Percentiles rank a stretch among this genome's conserved stretches.
Evolutionary conservation across 2,329 filamentous ascomycete species (phyloP).

Genomic region (Plenodomus tracheiphilus): DNA sequence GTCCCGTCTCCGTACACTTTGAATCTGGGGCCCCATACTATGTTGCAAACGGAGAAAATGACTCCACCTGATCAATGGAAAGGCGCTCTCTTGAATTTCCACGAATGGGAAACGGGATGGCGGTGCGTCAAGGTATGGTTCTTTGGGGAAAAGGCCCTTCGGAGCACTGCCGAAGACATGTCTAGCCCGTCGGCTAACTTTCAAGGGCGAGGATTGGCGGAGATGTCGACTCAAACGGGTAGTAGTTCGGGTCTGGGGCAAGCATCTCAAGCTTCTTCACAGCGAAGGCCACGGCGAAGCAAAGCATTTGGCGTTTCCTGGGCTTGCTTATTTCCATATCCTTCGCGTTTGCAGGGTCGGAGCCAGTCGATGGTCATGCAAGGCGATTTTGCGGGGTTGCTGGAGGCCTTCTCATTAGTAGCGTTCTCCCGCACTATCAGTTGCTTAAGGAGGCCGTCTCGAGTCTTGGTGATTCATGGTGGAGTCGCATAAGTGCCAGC

Average conservation of each 20-base stretch:
- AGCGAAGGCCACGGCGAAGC: conserved; percentile 10
- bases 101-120: conserved; percentile 25
- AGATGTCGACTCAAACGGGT: conserved; percentile 13
- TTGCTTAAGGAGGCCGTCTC: neutral
- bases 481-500: conserved; percentile 4
- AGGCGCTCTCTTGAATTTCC: conserved; percentile 23
- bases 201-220: conserved; percentile 21
- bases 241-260: conserved; percentile 10
- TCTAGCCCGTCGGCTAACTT: conserved; percentile 17
- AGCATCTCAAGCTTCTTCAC: conserved; percentile 28
- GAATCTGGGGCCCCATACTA: conserved; percentile 33
- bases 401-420: too few relatives aligned
- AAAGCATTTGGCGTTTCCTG: conserved; percentile 31
- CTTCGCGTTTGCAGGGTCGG: conserved; percentile 1
- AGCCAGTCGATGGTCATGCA: neutral
- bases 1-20: conserved; percentile 5
- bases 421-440: neutral
- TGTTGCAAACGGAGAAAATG: conserved; percentile 10
- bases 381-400: neutral
- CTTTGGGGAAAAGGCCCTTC: conserved; percentile 8
- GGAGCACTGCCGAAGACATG: conserved; percentile 14
- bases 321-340: conserved; percentile 20
- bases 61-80: conserved; percentile 19
- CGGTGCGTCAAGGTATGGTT: conserved; percentile 7
- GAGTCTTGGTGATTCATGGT: conserved; percentile 6